Evolutionary conservation across 2,329 filamentous ascomycete species (phyloP).

Genomic region (Tolypocladium paradoxum): DNA sequence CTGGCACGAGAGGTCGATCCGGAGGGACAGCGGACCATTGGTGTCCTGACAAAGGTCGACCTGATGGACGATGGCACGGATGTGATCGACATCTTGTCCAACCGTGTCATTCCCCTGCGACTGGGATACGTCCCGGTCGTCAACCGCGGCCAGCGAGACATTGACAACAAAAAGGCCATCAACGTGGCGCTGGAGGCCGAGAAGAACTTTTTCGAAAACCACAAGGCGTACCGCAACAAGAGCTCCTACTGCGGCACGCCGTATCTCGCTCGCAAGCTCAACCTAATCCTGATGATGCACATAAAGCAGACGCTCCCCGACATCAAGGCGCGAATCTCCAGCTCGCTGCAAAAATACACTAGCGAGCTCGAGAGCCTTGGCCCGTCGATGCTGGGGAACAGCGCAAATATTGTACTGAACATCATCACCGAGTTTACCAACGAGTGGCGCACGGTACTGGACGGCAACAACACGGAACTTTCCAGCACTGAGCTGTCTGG

Average conservation of each 20-base stretch:
- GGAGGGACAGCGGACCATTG: constrained; percentile 94
- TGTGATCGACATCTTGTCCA: constrained; percentile 95
- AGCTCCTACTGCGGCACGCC: constrained; percentile 97
- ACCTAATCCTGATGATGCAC: constrained; percentile 99
- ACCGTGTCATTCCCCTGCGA: constrained; percentile 88
- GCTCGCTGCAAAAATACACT: constrained; percentile 84
- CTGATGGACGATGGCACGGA: constrained; percentile 98
- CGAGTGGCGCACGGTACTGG: constrained; percentile 90
- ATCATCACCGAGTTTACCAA: constrained; percentile 99
- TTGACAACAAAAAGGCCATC: constrained; percentile 96
- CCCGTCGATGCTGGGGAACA: constrained; percentile 92
- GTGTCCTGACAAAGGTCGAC: constrained; percentile 97
- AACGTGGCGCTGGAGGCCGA: constrained; percentile 83
- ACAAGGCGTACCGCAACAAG: constrained; percentile 98
- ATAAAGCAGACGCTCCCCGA: constrained; percentile 99
- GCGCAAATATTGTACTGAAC: constrained; percentile 90
- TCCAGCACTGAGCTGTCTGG: constrained; percentile 91
- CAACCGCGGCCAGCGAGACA: constrained; percentile 94
- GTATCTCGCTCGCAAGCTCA: constrained; percentile 91
- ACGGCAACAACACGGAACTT: constrained; percentile 92
- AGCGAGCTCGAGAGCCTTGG: constrained; percentile 73
- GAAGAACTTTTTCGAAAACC: constrained; percentile 95
- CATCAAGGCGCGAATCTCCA: constrained; percentile 94
- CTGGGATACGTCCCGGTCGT: constrained; percentile 96
- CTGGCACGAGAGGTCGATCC: constrained; percentile 93